Conservation (phyloP, 805 yeast species). For the Yamadazyma paraphyllophila region DNA sequence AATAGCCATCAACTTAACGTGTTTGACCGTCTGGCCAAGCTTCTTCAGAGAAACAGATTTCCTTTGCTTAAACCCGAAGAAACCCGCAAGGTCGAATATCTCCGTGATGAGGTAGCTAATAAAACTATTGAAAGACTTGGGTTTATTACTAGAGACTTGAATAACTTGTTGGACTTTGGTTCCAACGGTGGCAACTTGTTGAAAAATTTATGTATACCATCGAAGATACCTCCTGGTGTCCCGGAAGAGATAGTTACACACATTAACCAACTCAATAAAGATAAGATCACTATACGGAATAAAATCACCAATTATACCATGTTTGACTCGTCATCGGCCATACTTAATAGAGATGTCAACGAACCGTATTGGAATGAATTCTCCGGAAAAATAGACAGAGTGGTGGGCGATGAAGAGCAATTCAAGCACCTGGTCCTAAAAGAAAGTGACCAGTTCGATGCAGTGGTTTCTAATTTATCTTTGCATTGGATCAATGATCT, state of each 20-base stretch:
- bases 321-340: constrained; percentile 59
- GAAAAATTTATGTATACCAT: constrained; percentile 32
- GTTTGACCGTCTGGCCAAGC: constrained; percentile 63
- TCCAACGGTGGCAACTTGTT: constrained; percentile 67
- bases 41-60: constrained; percentile 56
- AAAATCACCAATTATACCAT: constrained; percentile 57
- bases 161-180: constrained; percentile 67
- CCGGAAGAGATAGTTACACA: constrained; percentile 38
- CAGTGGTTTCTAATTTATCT: constrained; percentile 69
- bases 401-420: constrained; percentile 67
- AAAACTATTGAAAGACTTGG: constrained; percentile 74
- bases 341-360: constrained; percentile 52
- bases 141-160: constrained; percentile 64
- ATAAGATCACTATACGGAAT: constrained; percentile 49
- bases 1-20: constrained; percentile 32
- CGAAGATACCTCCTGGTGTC: constrained; percentile 23
- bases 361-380: constrained; percentile 42
- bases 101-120: constrained; percentile 70
- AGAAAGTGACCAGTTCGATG: constrained; percentile 51
- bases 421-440: constrained; percentile 43
- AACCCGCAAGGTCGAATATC: constrained; percentile 62
- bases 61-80: constrained; percentile 41
- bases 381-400: constrained; percentile 44
- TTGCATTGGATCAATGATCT: constrained; percentile 86
- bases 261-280: constrained; percentile 46